Base-by-base conservation (phyloP, 768 basidiomycete species). In the Pleurotus ostreatus region DNA sequence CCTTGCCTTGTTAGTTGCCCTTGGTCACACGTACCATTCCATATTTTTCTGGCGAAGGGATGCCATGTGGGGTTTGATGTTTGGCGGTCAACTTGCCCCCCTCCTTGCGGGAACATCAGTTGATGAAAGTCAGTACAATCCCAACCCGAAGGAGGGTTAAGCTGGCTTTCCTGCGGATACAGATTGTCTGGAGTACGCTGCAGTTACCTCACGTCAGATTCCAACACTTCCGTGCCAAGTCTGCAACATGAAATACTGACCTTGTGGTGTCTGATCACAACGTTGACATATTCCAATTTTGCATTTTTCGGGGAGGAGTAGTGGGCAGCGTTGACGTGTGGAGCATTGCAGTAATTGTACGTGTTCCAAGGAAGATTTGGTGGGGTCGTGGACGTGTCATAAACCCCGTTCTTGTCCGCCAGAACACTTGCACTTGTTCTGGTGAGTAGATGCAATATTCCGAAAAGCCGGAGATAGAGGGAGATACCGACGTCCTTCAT, bases 271-370 rank as follows among this genome's bases (percentile, higher is more conserved):
- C 60, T 37, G n/a, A 59, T 58, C 5, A 61, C 57, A n/a, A 59
- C 55, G 47, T 59, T 61, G 37, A 61, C 41, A 43, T 59, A 61
- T 13, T 59, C 57, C 38, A 61, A 40, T 39, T 56, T 48, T 12
- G 55, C 57, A 2, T 16, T 55, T 6, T 23, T 11, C n/a, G 60
- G 60, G 45, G 15, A 16, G 11, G 38, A 7, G 43, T 61, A 61
- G 45, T 61, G 57, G 16, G 51, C 44, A 4, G 49, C 34, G 40
- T 61, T 61, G 25, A 61, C 60, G 37, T 61, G 60, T 2, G 60
- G 60, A 2, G 60, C 57, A 39, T 61, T 61, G 57, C 60, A 61
- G 46, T 61, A 61, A 46, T 61, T 61, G 55, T 61, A 61, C 7
- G 60, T 61, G 44, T 58, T 56, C 60, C 60, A 61, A 16, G 57